Evolutionary conservation across 2,329 filamentous ascomycete species (phyloP), one percentile per base, ranked within the genome.

Genomic region (Aspergillus brunneoviolaceus): DNA sequence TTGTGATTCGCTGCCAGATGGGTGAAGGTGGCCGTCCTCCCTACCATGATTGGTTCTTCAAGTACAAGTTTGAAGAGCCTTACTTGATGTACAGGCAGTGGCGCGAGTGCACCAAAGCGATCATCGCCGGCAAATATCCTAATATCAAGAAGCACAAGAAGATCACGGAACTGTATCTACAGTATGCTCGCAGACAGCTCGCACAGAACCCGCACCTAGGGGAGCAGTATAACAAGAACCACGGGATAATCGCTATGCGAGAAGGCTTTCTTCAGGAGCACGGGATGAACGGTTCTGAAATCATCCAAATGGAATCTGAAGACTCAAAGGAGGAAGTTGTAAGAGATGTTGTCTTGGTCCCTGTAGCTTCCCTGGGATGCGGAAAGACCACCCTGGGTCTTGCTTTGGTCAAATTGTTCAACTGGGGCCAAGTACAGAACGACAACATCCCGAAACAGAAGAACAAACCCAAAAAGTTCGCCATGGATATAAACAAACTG

Each of bases 81-180:
- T 99, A 99, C 73, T 81, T 99, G 62, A 96, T 99, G 92, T 99
- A 98, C 78, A 88, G 95, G 25, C 95, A 99, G 79, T 99, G 95
- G 95, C 88, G 95, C 63, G 95, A 99, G 79, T 96, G 91, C 73
- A 99, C 95, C 48, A 98, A 96, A 75, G 85, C 91, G 5, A 77
- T 98, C 59, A 97, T 99, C 66, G 72, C 83, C 1, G 89, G 89
- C 14, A 89, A 86, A 67, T 78, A 85, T 45, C 91, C 93, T 11
- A 89, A 84, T 65, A 90, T 85, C 79, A 93, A 87, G 79, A 98
- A 98, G 76, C 95, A 99, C 75, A 80, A 86, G 67, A 85, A 88
- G 66, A 95, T 99, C 67, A 99, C 95, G 0, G 88, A 96, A 71
- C 90, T 96, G 72, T 99, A 99, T 72, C 81, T 99, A 6, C 74